These are phyloP conservation scores for Pseudogymnoascus sp. DNA, from an alignment of 2,329 filamentous ascomycete species.

Conservation along the genomic window DNA sequence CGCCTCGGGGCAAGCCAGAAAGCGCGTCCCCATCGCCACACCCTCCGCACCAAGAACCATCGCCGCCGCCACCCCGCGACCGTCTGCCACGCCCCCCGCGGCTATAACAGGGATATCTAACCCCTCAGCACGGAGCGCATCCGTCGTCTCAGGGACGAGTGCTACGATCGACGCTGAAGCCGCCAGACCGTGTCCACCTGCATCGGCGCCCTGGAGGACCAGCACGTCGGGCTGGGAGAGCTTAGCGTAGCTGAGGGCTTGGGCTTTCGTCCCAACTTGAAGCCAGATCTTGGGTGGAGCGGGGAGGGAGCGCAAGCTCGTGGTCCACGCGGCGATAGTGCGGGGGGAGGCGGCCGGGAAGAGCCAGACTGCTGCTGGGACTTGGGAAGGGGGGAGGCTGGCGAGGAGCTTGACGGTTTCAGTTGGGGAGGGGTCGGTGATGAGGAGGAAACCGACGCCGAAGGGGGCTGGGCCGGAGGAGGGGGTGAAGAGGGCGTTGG, in stretches of 20 bases:
- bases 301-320: conserved; percentile 21
- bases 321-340: conserved; percentile 27
- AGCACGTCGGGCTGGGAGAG: conserved; percentile 27
- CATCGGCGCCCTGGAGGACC: conserved; percentile 32
- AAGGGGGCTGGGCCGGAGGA: conserved; percentile 28
- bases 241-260: conserved; percentile 23
- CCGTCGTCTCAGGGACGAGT: conserved; percentile 30
- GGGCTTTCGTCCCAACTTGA: conserved; percentile 28
- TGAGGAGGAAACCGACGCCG: conserved; percentile 40
- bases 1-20: conserved; percentile 41
- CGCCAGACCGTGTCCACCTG: conserved; percentile 32
- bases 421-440: neutral
- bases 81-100: conserved; percentile 32
- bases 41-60: conserved; percentile 33
- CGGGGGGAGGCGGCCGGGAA: conserved; percentile 33
- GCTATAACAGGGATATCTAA: conserved; percentile 24
- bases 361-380: conserved; percentile 39
- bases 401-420: conserved; percentile 40
- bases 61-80: conserved; percentile 30
- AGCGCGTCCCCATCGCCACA: conserved; percentile 43
- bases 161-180: conserved; percentile 28
- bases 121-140: conserved; percentile 21
- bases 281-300: conserved; percentile 29
- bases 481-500: conserved; percentile 16
- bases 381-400: neutral